Evolutionary conservation across 495 filamentous ascomycete species (phyloP).

Genomic region (Penicillium maclennaniae): DNA sequence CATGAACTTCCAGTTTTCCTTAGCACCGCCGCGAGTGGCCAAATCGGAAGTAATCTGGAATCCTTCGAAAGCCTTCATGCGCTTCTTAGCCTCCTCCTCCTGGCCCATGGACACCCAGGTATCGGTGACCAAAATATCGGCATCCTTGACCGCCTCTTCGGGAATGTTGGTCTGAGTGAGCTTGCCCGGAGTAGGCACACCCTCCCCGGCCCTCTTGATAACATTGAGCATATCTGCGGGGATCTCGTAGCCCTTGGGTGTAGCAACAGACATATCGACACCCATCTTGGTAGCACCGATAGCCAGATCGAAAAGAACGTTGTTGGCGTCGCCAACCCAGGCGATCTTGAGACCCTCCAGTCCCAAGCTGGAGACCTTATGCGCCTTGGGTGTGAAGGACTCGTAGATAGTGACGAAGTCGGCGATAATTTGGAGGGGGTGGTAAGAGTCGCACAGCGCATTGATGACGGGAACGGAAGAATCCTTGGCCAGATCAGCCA

Average conservation of each 20-base stretch:
- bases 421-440: conserved; percentile 88
- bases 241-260: conserved; percentile 78
- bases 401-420: conserved; percentile 91
- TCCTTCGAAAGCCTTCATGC: conserved; percentile 76
- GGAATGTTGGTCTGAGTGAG: conserved; percentile 72
- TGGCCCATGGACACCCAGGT: conserved; percentile 99
- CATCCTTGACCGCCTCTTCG: conserved; percentile 82
- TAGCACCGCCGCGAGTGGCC: conserved; percentile 79
- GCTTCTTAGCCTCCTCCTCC: conserved; percentile 73
- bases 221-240: conserved; percentile 63
- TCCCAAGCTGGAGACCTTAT: conserved; percentile 52
- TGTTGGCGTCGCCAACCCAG: conserved; percentile 96
- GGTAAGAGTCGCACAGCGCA: conserved; percentile 81
- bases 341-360: conserved; percentile 83
- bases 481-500: conserved; percentile 71
- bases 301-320: conserved; percentile 89
- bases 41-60: conserved; percentile 86
- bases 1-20: conserved; percentile 94
- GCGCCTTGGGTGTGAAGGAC: conserved; percentile 51
- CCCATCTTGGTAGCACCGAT: conserved; percentile 83
- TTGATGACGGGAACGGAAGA: conserved; percentile 92
- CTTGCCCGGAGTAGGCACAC: conserved; percentile 56
- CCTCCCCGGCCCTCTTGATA: conserved; percentile 58
- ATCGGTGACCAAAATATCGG: conserved; percentile 89
- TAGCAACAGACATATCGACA: conserved; percentile 78